Base-by-base conservation (phyloP, 163 green algal species). In the Chlamydomonas reinhardtii region DNA sequence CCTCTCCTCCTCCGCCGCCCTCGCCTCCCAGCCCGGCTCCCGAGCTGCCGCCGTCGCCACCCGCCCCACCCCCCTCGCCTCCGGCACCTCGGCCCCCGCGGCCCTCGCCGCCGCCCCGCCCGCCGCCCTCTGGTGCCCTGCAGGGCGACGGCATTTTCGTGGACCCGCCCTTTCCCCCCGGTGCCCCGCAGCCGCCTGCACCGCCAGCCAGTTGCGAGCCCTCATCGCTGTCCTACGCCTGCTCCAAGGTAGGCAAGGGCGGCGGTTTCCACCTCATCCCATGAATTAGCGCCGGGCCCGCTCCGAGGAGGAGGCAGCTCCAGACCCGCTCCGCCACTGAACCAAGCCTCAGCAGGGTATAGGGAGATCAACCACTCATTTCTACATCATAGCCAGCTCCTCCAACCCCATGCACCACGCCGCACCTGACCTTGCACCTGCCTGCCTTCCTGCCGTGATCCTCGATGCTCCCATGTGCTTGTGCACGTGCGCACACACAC, bases 221-320 rank as follows among this genome's bases (percentile, higher is more conserved):
- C 35, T 84, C 77, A 0, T 70, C 65, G 24, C 48, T 84, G 12
- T 8, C 22, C 6, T 84, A 84, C 66, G 12, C n/a, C 19, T 84
- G 77, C 66, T 56, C 65, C 12, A 56, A 76, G 65, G 66, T 69
- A 56, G 48, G 48, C 48, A 56, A 48, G 39, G 39, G 39, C 8
- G 39, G 39, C 5, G 39, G 39, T 48, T 5, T 48, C 39, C 39
- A 48, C 5, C 39, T 48, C n/a, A n/a, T n/a, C n/a, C n/a, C n/a
- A n/a, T n/a, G n/a, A n/a, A n/a, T n/a, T n/a, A n/a, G n/a, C n/a
- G n/a, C n/a, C n/a, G n/a, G n/a, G n/a, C n/a, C n/a, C n/a, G n/a
- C n/a, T n/a, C n/a, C n/a, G n/a, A n/a, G n/a, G n/a, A n/a, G n/a
- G n/a, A n/a, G n/a, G n/a, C n/a, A n/a, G n/a, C n/a, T n/a, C n/a